A percentile compares a stretch with the other conserved stretches of the same genome.
Evolutionary conservation across 2,329 filamentous ascomycete species (phyloP).

Genomic region (Calonectria ilicicola): DNA sequence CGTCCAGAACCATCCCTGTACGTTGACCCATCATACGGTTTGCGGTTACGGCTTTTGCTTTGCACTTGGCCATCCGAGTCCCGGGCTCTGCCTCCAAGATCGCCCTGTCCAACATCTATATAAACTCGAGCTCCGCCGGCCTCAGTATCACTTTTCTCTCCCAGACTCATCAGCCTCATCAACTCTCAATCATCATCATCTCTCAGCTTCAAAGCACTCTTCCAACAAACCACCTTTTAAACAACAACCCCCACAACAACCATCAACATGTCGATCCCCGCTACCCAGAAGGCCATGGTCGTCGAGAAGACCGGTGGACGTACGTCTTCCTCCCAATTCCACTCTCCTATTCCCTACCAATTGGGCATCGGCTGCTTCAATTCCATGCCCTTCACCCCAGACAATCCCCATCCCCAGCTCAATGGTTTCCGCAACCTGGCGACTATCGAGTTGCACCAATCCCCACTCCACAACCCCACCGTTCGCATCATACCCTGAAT

Average conservation of each 20-base stretch:
- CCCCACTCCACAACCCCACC: conserved; percentile 29
- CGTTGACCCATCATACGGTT: conserved; percentile 42
- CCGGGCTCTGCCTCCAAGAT: conserved; percentile 34
- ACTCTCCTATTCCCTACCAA: conserved; percentile 2
- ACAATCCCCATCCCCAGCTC: conserved; percentile 6
- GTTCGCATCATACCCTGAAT: conserved; percentile 23
- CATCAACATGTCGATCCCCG: conserved; percentile 70
- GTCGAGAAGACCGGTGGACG: conserved; percentile 83
- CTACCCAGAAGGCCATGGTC: conserved; percentile 92
- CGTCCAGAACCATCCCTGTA: conserved; percentile 34
- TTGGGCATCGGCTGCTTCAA: conserved; percentile 12
- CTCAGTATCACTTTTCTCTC: conserved; percentile 33
- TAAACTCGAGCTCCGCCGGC: conserved; percentile 42
- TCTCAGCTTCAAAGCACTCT: conserved; percentile 34
- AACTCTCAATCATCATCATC: conserved; percentile 31
- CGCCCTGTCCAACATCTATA: conserved; percentile 39
- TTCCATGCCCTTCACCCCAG: background rate
- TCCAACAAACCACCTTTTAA: conserved; percentile 35
- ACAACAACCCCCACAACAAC: conserved; percentile 38
- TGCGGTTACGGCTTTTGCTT: conserved; percentile 28
- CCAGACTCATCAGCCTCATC: conserved; percentile 45
- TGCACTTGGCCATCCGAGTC: conserved; percentile 29
- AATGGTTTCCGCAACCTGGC: conserved; percentile 23
- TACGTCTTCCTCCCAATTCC: conserved; percentile 50
- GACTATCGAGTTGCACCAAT: conserved; percentile 28